Evolutionary conservation across 2,329 filamentous ascomycete genomes (phyloP).

Genomic region (Ambrosiella xylebori): DNA sequence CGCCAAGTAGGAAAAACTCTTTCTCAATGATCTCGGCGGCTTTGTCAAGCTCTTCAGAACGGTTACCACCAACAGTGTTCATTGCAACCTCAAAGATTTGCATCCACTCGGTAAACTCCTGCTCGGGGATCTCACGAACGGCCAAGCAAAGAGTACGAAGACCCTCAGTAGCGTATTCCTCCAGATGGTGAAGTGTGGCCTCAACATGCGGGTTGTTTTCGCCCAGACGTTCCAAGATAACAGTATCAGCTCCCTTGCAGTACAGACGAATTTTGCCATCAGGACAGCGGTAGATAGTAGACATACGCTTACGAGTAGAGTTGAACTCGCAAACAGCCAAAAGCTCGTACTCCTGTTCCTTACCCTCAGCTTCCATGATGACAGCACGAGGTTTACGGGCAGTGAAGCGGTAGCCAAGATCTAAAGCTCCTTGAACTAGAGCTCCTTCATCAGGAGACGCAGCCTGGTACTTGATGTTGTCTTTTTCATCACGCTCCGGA

Average conservation of each 20-base stretch:
- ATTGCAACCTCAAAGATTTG: slow-evolving; percentile 72
- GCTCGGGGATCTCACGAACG: slow-evolving; percentile 80
- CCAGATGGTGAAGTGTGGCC: slow-evolving; percentile 80
- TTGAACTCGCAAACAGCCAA: slow-evolving; percentile 98
- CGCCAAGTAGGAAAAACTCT: slow-evolving; percentile 77
- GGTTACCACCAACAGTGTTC: slow-evolving; percentile 81
- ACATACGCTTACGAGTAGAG: slow-evolving; percentile 81
- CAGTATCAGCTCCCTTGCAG: slow-evolving; percentile 92
- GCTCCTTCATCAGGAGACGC: slow-evolving; percentile 95
- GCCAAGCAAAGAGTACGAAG: slow-evolving; percentile 86
- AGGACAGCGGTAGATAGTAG: slow-evolving; percentile 86
- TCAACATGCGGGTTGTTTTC: slow-evolving; percentile 76
- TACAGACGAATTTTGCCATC: slow-evolving; percentile 90
- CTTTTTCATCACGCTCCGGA: slow-evolving; percentile 68
- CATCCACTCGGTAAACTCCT: slow-evolving; percentile 77
- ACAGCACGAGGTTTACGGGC: slow-evolving; percentile 82
- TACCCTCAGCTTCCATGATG: slow-evolving; percentile 58
- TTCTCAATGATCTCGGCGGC: slow-evolving; percentile 90
- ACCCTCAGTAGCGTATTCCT: slow-evolving; percentile 95
- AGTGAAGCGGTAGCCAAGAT: slow-evolving; percentile 74
- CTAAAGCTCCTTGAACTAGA: slow-evolving; percentile 78
- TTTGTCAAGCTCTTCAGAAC: slow-evolving; percentile 90
- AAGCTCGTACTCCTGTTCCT: slow-evolving; percentile 68
- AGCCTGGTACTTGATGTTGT: slow-evolving; percentile 90
- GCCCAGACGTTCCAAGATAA: slow-evolving; percentile 80